Base-by-base conservation (phyloP, 257 asterid genomes). In the Solanum arcanum region DNA sequence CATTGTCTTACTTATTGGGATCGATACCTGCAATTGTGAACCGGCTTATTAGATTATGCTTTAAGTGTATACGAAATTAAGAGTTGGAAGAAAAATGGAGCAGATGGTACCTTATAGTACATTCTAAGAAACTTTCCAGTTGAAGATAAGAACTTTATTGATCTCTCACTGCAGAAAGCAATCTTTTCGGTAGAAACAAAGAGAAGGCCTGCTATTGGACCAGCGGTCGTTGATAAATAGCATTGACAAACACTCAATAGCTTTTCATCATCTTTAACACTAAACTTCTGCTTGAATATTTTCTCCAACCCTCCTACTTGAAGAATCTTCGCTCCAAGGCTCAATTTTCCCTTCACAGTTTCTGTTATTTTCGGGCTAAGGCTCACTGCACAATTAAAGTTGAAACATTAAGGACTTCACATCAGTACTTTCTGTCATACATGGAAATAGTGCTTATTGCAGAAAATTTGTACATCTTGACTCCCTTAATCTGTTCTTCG, bases 131-230 rank as follows among this genome's bases (percentile, higher is more conserved):
- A 33, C 75, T 88, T 88, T 47, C 93, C 93, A 16, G 84, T 60
- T 73, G 91, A 74, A 60, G 95, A 90, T 29, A 89, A 21, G 69
- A 92, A 15, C 42, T 92, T 91, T 25, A 91, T 87, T 23, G 92
- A 88, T 89, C 90, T 90, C 70, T 92, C 94, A 83, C 95, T 93
- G 84, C 92, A 89, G 88, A 93, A 93, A 46, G 92, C 91, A 33
- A 91, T 78, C 60, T 90, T 91, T 0, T 83, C 41, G 31, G 89
- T 90, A 0, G 93, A 92, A 25, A 92, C 47, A 25, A 91, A 93
- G 20, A 92, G 91, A 7, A 93, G 84, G 21, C 91, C 91, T 21
- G 92, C 89, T 41, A 89, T 87, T 7, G 92, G 91, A 39, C 92
- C 94, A 4, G 87, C 85, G 20, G 94, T 91, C 15, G 94, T 91